phyloP scores from a whole-genome alignment of 805 yeast genomes.

The Hanseniaspora jakobsenii region DNA sequence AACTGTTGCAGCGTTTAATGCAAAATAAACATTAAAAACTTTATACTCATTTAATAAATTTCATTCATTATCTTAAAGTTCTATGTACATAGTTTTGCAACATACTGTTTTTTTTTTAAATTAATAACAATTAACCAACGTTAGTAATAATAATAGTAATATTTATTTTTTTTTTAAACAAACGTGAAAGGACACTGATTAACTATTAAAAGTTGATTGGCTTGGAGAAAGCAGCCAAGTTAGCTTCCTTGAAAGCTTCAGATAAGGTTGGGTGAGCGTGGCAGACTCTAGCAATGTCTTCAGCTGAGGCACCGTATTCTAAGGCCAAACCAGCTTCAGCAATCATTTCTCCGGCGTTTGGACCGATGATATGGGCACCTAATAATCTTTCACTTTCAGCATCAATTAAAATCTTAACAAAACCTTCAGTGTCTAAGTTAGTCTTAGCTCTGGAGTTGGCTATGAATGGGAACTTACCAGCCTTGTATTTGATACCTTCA shows the following conservation, averaged over 20 bases:
- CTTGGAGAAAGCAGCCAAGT: slow-evolving; percentile 80
- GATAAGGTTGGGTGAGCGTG: slow-evolving; percentile 98
- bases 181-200: no score
- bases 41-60: no score
- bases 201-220: slow-evolving; percentile 66
- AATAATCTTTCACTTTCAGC: slow-evolving; percentile 92
- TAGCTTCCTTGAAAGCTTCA: slow-evolving; percentile 98
- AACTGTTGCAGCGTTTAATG: no score
- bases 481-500: slow-evolving; percentile 80
- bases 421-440: slow-evolving; percentile 91
- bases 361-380: slow-evolving; percentile 94
- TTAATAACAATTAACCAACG: background rate
- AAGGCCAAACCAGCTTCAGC: slow-evolving; percentile 96
- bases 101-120: background rate
- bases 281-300: slow-evolving; percentile 93
- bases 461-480: slow-evolving; percentile 96
- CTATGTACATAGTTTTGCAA: no score
- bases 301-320: slow-evolving; percentile 97
- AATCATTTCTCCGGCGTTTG: slow-evolving; percentile 99
- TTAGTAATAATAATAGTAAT: background rate
- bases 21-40: no score
- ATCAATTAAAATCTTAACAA: slow-evolving; percentile 90
- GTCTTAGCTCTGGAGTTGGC: slow-evolving; percentile 99
- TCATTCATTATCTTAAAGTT: no score
- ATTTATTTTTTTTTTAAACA: background rate